Evolutionary conservation across 1,139 yeast species (phyloP).

Genomic region (Candida albicans): DNA sequence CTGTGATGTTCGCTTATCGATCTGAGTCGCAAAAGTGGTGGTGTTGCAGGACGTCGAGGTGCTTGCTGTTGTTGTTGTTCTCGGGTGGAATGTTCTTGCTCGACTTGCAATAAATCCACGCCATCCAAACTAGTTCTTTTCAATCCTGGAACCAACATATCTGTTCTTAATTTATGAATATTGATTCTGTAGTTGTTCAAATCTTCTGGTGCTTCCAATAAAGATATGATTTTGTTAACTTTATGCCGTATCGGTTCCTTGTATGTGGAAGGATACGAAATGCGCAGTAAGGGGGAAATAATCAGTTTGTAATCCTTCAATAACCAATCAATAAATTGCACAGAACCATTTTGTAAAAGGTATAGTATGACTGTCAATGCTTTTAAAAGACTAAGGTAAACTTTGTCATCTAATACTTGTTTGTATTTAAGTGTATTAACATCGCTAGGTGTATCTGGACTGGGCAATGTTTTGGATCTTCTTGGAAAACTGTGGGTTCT

Average conservation of each 20-base stretch:
- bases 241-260: constrained; percentile 29
- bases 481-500: constrained; percentile 2
- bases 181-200: constrained; percentile 35
- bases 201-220: constrained; percentile 28
- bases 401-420: constrained; percentile 8
- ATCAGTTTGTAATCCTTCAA: constrained; percentile 6
- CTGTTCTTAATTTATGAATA: constrained; percentile 39
- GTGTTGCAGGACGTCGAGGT: not conserved
- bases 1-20: constrained; percentile 1
- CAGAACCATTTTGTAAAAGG: constrained; percentile 40
- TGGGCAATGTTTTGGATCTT: constrained; percentile 9
- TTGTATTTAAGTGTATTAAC: not conserved
- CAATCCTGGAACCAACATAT: constrained; percentile 40
- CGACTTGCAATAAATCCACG: constrained; percentile 11
- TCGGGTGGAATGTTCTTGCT: constrained; percentile 5
- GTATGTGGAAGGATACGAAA: constrained; percentile 13
- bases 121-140: constrained; percentile 18
- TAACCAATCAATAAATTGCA: constrained; percentile 33
- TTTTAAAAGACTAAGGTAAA: constrained; percentile 24
- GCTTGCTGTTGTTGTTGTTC: constrained; percentile 1
- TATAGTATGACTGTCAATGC: constrained; percentile 37
- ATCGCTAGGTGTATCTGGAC: not conserved
- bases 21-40: constrained; percentile 1
- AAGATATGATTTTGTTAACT: constrained; percentile 25
- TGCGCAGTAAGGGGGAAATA: constrained; percentile 10